Percentiles rank a stretch among this genome's conserved stretches.
These are phyloP conservation scores for Bipolaris bicolor DNA, from an alignment of 2,329 filamentous ascomycete species.

Conservation along the genomic window DNA sequence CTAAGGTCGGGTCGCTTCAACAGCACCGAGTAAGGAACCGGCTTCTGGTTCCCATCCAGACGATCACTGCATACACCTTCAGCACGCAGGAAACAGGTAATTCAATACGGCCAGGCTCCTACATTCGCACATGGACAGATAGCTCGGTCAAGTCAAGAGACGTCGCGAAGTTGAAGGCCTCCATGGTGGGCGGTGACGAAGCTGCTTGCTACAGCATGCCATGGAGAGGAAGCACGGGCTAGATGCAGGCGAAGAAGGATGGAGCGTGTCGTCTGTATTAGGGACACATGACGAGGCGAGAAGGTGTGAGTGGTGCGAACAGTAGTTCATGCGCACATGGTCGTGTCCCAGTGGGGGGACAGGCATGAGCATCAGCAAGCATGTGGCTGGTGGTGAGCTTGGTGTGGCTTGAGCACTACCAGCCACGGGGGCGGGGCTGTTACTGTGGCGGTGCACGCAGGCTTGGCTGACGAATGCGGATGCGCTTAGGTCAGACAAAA, in stretches of 20 bases:
- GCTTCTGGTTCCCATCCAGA: constrained; percentile 78
- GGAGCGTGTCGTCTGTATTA: neutral
- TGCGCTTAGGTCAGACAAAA: constrained; percentile 22
- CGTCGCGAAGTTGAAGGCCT: constrained; percentile 93
- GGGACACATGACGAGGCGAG: constrained; percentile 6
- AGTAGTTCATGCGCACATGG: constrained; percentile 1
- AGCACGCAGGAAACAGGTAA: constrained; percentile 15
- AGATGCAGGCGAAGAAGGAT: neutral
- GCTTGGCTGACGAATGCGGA: constrained; percentile 28
- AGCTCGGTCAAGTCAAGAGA: constrained; percentile 79
- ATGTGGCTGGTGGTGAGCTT: neutral
- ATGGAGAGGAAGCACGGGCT: constrained; percentile 23
- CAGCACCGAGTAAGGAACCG: constrained; percentile 77
- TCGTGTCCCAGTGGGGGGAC: constrained; percentile 13
- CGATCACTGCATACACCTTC: constrained; percentile 62
- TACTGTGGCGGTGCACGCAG: constrained; percentile 20
- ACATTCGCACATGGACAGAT: constrained; percentile 70
- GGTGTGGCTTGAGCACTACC: neutral
- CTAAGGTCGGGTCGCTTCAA: constrained; percentile 79
- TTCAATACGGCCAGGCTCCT: constrained; percentile 31
- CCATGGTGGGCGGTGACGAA: constrained; percentile 64
- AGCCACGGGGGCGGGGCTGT: constrained; percentile 10
- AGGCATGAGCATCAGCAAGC: neutral
- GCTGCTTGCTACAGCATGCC: constrained; percentile 31
- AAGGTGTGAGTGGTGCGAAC: neutral